These are phyloP conservation scores for Allomyces javanicus DNA, from an alignment of 192 early-diverging fungal genomes.

Conservation along the genomic window DNA sequence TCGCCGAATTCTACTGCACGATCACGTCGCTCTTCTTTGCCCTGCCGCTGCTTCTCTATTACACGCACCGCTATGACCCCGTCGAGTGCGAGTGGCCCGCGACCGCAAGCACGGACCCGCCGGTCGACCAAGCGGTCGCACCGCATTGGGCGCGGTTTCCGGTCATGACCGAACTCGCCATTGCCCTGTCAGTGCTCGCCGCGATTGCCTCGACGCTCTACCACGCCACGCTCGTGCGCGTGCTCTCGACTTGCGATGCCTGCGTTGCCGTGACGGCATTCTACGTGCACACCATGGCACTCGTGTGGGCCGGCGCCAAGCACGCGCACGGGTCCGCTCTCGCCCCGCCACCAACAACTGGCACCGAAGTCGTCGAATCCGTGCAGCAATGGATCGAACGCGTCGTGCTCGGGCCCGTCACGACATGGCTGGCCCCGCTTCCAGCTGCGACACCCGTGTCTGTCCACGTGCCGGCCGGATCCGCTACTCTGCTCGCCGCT, in stretches of 20 bases:
- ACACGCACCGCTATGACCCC: conserved; percentile 10
- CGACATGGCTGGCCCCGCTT: conserved; percentile 7
- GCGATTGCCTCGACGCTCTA: conserved; percentile 18
- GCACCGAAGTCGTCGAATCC: neutral
- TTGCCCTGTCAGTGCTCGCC: conserved; percentile 14
- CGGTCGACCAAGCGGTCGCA: no score
- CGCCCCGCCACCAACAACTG: no score
- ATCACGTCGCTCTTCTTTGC: conserved; percentile 28
- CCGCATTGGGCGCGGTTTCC: no score
- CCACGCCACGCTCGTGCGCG: conserved; percentile 23
- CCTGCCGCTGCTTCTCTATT: conserved; percentile 20
- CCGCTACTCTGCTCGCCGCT: no score
- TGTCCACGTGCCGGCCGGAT: no score
- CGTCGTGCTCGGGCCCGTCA: neutral
- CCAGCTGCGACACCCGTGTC: neutral
- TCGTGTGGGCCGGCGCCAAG: conserved; percentile 5
- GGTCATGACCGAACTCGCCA: conserved; percentile 10
- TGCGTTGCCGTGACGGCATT: conserved; percentile 14
- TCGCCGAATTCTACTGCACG: conserved; percentile 30
- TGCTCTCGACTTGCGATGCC: conserved; percentile 21
- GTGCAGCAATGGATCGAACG: neutral
- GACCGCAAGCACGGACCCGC: no score
- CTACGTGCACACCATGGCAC: conserved; percentile 14
- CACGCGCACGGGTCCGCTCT: no score
- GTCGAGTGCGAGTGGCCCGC: conserved; percentile 13